phyloP scores from a whole-genome alignment of 1,139 yeast species.

The Candida frijolesensis region DNA sequence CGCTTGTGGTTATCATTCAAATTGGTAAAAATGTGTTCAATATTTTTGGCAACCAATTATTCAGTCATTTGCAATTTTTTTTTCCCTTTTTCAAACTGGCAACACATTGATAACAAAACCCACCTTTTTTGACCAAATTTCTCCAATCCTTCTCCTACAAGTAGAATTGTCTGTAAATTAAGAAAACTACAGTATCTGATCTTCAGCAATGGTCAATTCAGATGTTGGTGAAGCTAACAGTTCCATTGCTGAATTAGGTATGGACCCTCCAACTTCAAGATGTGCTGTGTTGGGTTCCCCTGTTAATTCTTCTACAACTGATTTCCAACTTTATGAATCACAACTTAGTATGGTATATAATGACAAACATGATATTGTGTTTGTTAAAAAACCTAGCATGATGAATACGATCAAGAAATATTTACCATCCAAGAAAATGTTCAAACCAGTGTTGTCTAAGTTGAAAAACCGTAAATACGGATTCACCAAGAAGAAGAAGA shows the following conservation, averaged over 20 bases:
- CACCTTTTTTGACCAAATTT: not conserved
- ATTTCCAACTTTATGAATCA: not conserved
- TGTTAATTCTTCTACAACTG: not conserved
- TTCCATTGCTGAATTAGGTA: not conserved
- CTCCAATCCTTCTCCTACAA: not conserved
- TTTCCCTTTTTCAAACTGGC: not conserved
- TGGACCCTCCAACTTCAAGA: conserved; percentile 2
- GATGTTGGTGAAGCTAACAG: not conserved
- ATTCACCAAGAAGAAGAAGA: too few relatives aligned
- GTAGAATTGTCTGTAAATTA: not conserved
- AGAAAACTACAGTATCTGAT: too few relatives aligned
- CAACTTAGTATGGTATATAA: not conserved
- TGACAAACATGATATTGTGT: not conserved
- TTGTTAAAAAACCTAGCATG: not conserved
- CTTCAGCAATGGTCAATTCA: not conserved
- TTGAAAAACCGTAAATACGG: not conserved
- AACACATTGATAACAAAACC: not conserved
- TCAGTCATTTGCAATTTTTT: not conserved
- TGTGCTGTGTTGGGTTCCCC: conserved; percentile 2
- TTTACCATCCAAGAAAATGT: not conserved
- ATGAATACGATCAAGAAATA: not conserved
- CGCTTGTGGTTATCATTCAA: not conserved
- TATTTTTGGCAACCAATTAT: conserved; percentile 2
- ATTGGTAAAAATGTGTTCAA: not conserved
- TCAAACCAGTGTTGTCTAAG: not conserved